phyloP scores from a whole-genome alignment of 345 rosid genomes.

The Pistacia vera region DNA sequence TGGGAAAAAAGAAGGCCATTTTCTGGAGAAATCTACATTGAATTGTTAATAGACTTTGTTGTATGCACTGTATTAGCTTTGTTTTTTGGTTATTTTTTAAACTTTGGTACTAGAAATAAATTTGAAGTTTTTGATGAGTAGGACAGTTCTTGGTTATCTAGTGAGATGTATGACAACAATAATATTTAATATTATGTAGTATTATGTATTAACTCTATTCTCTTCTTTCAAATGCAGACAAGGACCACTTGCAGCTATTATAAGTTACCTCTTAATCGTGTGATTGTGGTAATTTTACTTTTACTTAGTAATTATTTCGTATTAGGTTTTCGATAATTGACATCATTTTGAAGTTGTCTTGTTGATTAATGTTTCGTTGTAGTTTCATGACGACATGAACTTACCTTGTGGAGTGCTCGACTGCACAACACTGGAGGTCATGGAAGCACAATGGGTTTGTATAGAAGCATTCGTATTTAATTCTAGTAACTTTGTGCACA shows the following conservation, averaged over 20 bases:
- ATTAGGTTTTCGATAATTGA: background rate
- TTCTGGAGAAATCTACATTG: background rate
- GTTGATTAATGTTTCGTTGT: conserved; percentile 18
- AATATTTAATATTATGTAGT: conserved; percentile 7
- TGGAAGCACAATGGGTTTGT: conserved; percentile 81
- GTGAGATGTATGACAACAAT: background rate
- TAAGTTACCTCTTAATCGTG: conserved; percentile 84
- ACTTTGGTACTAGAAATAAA: background rate
- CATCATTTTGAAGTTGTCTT: background rate
- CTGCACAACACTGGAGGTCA: conserved; percentile 88
- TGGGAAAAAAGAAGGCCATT: background rate
- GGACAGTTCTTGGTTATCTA: background rate
- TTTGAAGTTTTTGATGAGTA: background rate
- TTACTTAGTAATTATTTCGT: conserved; percentile 8
- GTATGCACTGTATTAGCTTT: background rate
- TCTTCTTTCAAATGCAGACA: conserved; percentile 38
- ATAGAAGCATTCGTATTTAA: conserved; percentile 6
- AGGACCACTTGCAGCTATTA: conserved; percentile 97
- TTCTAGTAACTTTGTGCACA: background rate
- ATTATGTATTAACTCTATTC: conserved; percentile 6
- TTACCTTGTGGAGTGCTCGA: conserved; percentile 94
- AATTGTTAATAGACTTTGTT: background rate
- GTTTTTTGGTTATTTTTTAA: background rate
- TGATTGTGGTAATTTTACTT: conserved; percentile 66
- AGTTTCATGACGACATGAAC: conserved; percentile 86